These are phyloP conservation scores for Cochlearia excelsa DNA, from an alignment of 345 rosid species.

Conservation along the genomic window DNA sequence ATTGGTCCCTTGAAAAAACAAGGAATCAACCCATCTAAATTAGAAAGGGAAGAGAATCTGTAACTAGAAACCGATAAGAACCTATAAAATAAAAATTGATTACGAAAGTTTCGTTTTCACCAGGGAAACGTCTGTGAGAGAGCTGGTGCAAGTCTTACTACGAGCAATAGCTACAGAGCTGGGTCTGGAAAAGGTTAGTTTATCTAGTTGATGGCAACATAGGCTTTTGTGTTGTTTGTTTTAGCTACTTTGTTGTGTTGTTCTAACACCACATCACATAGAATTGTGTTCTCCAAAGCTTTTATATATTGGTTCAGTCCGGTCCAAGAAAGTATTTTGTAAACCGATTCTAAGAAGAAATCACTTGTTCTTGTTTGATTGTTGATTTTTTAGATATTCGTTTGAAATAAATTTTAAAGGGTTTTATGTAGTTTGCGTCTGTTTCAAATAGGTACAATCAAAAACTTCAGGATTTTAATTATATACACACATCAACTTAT, in stretches of 20 bases:
- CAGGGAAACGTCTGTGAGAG: constrained; percentile 86
- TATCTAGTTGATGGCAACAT: constrained; percentile 27
- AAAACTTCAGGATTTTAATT: neutral
- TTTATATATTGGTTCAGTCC: neutral
- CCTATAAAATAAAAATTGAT: neutral
- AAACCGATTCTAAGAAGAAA: constrained; percentile 9
- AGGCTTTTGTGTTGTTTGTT: constrained; percentile 1
- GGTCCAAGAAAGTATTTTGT: neutral
- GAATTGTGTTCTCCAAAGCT: no score
- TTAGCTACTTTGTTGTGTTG: constrained; percentile 3
- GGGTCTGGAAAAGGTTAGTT: constrained; percentile 52
- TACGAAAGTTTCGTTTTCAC: constrained; percentile 16
- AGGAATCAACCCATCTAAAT: neutral
- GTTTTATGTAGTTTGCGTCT: neutral
- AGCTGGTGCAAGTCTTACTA: constrained; percentile 64
- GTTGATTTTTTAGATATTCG: constrained; percentile 12
- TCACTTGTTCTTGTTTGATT: neutral
- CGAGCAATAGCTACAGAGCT: constrained; percentile 63
- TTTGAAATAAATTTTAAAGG: neutral
- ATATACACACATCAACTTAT: constrained; percentile 13
- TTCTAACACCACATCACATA: no score
- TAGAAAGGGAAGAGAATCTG: constrained; percentile 5
- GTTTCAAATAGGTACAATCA: neutral
- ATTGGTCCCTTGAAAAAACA: neutral
- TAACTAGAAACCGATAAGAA: constrained; percentile 6